Base-by-base conservation (phyloP, 192 early-diverging fungal genomes). In the Rhizoclosmatium sp. region DNA sequence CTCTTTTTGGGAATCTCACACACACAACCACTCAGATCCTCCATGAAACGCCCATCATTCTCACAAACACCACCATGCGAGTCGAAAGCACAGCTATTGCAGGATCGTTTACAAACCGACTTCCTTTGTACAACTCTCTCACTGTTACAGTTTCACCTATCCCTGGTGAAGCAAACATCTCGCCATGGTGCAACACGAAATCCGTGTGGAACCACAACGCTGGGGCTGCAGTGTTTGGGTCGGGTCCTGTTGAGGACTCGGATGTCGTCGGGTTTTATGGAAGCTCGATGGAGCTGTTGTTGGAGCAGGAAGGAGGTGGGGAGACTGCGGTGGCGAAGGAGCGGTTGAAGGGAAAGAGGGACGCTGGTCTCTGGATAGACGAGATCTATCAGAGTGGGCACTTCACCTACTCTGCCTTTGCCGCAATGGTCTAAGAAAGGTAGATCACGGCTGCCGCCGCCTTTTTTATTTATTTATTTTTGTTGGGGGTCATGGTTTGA, bases 121-220 rank as follows among this genome's bases (percentile, higher is more conserved):
- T 75, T 14, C 79, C 79, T 4, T 10, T 80, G 16, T 75, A 54
- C 56, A 51, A 80, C 67, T 71, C 56, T 14, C 31, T 68, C 40
- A 80, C 79, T 19, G 47, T 80, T 49, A 80, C 79, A 1, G 51
- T 80, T 31, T 75, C 79, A 4, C 72, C 79, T 4, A 40, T 74
- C 44, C 65, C 79, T 5, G 79, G 40, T 3, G 72, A 60, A 58
- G 79, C 64, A 2, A 80, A 80, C 56, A 66, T 80, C 10, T 31
- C 64, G 4, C 79, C 79, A 2, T 80, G 71, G 64, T 56, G 48
- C 31, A 41, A 59, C 16, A 39, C 44, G 14, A 4, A 14, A 19
- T 54, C 66, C 1, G 31, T 9, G 10, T 40, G 3, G 48, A 65
- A 49, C 61, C 47, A 19, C 4, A 41, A 66, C 48, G 7, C 61